A percentile compares a stretch with the other conserved stretches of the same genome.
These are phyloP conservation scores for Mycena rebaudengoi DNA, from an alignment of 768 basidiomycete species.

Conservation along the genomic window DNA sequence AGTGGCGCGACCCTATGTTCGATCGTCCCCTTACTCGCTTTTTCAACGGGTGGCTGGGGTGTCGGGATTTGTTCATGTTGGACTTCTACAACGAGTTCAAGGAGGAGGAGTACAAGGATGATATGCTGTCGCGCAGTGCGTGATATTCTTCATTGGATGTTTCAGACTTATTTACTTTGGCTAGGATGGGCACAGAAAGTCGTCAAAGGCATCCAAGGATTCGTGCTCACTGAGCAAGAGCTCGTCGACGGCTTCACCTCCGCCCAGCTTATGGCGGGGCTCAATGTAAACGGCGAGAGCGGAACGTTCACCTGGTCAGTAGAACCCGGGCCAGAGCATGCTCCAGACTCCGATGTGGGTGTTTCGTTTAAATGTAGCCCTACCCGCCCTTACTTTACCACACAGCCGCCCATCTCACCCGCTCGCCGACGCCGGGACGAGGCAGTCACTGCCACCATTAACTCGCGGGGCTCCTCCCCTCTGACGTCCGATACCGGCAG, in stretches of 20 bases:
- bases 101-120: slow-evolving; percentile 28
- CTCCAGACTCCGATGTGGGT: slow-evolving; percentile 8
- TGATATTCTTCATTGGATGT: neutral
- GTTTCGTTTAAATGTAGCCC: neutral
- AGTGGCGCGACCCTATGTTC: slow-evolving; percentile 25
- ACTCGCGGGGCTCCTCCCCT: slow-evolving; percentile 25
- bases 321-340: slow-evolving; percentile 9
- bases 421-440: slow-evolving; percentile 3
- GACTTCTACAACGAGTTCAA: slow-evolving; percentile 26
- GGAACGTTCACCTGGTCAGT: slow-evolving; percentile 12
- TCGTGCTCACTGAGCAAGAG: slow-evolving; percentile 22
- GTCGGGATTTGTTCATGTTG: slow-evolving; percentile 19
- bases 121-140: slow-evolving; percentile 25
- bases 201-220: slow-evolving; percentile 27
- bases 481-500: slow-evolving; percentile 25
- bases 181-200: slow-evolving; percentile 27
- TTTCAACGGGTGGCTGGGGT: slow-evolving; percentile 30
- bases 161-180: neutral
- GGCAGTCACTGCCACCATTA: neutral
- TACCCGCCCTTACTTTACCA: neutral
- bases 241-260: slow-evolving; percentile 16
- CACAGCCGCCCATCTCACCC: slow-evolving; percentile 4
- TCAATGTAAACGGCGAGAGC: slow-evolving; percentile 1
- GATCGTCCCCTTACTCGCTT: slow-evolving; percentile 23
- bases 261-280: slow-evolving; percentile 12